phyloP scores from a whole-genome alignment of 148 eudicot genomes.

The Cornus controversa region DNA sequence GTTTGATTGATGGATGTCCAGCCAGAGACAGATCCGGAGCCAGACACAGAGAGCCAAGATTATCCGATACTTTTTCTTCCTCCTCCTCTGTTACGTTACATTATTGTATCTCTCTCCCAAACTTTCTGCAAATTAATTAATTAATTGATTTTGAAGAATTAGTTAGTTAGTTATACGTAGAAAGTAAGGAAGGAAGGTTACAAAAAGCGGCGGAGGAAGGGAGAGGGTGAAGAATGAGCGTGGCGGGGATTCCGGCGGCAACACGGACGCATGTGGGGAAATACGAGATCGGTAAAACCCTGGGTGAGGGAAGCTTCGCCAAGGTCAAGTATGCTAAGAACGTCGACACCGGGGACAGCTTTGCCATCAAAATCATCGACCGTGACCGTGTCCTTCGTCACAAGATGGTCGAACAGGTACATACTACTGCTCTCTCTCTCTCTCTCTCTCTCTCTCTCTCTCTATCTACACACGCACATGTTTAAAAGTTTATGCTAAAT shows the following conservation, averaged over 20 bases:
- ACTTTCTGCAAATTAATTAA: neutral
- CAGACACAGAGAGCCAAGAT: too few species aligned
- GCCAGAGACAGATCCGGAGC: too few species aligned
- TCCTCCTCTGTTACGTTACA: neutral
- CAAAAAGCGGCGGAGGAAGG: neutral
- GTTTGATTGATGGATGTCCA: too few species aligned
- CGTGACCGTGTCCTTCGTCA: constrained; percentile 71
- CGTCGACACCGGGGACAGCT: constrained; percentile 44
- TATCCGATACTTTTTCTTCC: neutral
- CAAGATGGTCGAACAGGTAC: constrained; percentile 83
- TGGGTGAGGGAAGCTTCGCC: constrained; percentile 83
- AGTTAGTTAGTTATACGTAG: neutral
- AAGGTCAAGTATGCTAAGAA: constrained; percentile 77
- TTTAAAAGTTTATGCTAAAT: too few species aligned
- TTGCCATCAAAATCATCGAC: constrained; percentile 77
- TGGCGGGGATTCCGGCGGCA: constrained; percentile 11
- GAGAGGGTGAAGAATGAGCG: constrained; percentile 29
- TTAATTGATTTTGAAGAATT: too few species aligned
- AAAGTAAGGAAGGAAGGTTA: neutral
- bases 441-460: neutral
- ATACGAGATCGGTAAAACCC: constrained; percentile 75
- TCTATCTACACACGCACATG: too few species aligned
- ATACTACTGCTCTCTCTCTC: neutral
- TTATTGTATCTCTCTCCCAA: neutral
- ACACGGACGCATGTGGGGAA: constrained; percentile 73